Evolutionary conservation across 2,329 filamentous ascomycete species (phyloP), one percentile per base, ranked within the genome.

Genomic region (Sclerotinia nivalis): DNA sequence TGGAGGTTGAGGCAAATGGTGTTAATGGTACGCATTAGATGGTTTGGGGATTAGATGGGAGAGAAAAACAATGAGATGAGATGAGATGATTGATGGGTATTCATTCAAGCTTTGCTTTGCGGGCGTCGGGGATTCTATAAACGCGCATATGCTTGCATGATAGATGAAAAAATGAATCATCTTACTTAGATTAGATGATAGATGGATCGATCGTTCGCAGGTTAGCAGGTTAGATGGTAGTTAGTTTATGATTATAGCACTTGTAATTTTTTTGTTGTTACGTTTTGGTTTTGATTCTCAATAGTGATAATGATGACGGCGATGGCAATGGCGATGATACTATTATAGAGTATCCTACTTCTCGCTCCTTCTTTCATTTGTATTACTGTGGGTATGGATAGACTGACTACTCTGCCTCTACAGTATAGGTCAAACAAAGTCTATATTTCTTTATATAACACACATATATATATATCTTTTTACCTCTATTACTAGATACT

Each of bases 21-120:
- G 31, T 50, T 50, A 64, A 64, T 28, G 61, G 61, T 52, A 52
- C 61, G 8, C 61, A 65, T 22, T 65, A 52, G 25, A 52, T 64
- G 47, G 15, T 22, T 20, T 52, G 22, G n/a, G 2, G 31, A 49
- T 37, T 62, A 25, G 8, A 64, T 28, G n/a, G 25, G 9, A 9
- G 18, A 13, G 4, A 20, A 20, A 61, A 50, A 31, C 12, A 34
- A 50, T 13, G 31, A 18, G 22, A 37, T 28, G 31, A 18, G 22
- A 50, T 50, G 31, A 64, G 45, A 37, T 64, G 31, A 64, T 52
- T 45, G 45, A 22, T 50, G 31, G 60, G 60, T 50, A 40, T 64
- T 50, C 13, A 25, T 31, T 49, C 40, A 34, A 43, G 22, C 59
- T 61, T 61, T 49, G 20, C n/a, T 64, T 50, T 64, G 60, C 60